phyloP scores from a whole-genome alignment of 2,329 filamentous ascomycete genomes.

The Calonectria pseudoreteaudii region DNA sequence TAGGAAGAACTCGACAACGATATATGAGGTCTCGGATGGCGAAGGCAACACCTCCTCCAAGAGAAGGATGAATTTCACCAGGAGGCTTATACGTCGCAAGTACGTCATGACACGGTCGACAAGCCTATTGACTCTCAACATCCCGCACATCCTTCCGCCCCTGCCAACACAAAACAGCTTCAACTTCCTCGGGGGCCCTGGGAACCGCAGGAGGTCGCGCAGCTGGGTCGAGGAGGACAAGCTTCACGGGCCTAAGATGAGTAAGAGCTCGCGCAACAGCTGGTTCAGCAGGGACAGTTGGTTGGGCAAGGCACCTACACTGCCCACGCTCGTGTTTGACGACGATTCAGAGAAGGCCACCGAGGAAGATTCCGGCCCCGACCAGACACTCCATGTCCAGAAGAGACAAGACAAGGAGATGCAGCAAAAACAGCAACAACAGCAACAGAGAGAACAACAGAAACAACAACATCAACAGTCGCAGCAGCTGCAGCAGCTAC shows the following conservation, averaged over 20 bases:
- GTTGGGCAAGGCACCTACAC: slow-evolving; percentile 49
- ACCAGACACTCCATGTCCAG: slow-evolving; percentile 31
- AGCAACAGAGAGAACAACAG: neutral
- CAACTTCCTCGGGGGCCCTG: slow-evolving; percentile 42
- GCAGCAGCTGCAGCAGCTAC: neutral
- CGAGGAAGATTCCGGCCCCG: slow-evolving; percentile 17
- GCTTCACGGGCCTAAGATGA: slow-evolving; percentile 60
- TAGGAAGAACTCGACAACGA: slow-evolving; percentile 34
- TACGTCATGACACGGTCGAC: slow-evolving; percentile 40
- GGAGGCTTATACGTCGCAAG: slow-evolving; percentile 48
- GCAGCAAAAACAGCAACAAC: neutral
- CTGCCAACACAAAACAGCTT: slow-evolving; percentile 49
- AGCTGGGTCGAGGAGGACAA: slow-evolving; percentile 65
- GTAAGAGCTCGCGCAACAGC: slow-evolving; percentile 42
- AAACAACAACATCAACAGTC: neutral
- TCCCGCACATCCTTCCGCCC: slow-evolving; percentile 48
- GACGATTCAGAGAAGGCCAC: slow-evolving; percentile 40
- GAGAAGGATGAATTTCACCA: slow-evolving; percentile 36
- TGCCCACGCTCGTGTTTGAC: slow-evolving; percentile 48
- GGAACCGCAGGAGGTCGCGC: slow-evolving; percentile 39
- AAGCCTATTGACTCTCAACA: slow-evolving; percentile 46
- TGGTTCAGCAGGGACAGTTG: slow-evolving; percentile 50
- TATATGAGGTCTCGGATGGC: slow-evolving; percentile 45
- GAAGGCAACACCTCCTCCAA: slow-evolving; percentile 19
- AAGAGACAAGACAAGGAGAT: slow-evolving; percentile 29